phyloP scores from a whole-genome alignment of 2,329 filamentous ascomycete genomes.

The Blumeria graminis region DNA sequence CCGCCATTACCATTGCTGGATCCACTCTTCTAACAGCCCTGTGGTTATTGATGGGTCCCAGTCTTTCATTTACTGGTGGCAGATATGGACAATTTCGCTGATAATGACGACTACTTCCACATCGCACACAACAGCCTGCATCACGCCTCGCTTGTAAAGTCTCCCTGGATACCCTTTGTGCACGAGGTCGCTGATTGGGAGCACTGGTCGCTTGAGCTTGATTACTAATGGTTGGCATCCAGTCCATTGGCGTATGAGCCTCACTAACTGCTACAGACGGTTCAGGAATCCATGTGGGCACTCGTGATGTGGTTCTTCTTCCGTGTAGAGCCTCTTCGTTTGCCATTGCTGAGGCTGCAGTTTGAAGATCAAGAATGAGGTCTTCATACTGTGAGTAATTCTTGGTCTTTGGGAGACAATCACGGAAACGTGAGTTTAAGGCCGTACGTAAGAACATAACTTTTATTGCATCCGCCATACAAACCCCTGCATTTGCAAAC shows the following conservation, averaged over 20 bases:
- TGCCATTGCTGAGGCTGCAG: too few relatives aligned
- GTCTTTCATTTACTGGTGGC: too few relatives aligned
- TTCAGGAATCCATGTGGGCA: too few relatives aligned
- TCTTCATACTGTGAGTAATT: background rate
- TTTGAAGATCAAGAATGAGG: too few relatives aligned
- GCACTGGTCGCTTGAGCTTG: background rate
- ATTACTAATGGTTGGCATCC: too few relatives aligned
- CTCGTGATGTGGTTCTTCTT: too few relatives aligned
- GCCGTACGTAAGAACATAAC: background rate
- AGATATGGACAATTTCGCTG: background rate
- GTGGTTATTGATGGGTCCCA: background rate
- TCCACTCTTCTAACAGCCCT: background rate
- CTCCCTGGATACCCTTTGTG: background rate
- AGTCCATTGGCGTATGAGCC: too few relatives aligned
- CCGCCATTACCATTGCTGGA: background rate
- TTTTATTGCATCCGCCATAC: background rate
- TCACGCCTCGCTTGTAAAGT: background rate
- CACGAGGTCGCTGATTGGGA: background rate
- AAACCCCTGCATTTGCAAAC: background rate
- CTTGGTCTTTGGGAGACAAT: background rate
- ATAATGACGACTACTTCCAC: background rate
- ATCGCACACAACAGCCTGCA: background rate
- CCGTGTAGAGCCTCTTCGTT: too few relatives aligned
- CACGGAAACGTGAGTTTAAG: background rate
- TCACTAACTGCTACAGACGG: too few relatives aligned